A percentile compares a stretch with the other conserved stretches of the same genome.
Evolutionary conservation across 176 grass and related monocot species (phyloP).

Genomic region (Rhipidocladum racemiflorum): DNA sequence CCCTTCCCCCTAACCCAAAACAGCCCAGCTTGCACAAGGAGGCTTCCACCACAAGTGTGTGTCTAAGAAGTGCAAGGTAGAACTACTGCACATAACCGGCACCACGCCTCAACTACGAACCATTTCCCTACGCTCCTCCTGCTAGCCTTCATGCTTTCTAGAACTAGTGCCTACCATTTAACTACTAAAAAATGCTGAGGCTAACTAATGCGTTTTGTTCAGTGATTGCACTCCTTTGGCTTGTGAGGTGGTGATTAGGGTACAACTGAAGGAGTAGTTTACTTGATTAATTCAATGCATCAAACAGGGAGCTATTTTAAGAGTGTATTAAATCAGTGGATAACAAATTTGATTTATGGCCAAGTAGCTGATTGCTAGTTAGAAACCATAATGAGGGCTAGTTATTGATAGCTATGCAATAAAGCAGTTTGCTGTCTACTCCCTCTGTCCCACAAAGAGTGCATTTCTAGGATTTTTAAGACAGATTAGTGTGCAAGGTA

Average conservation of each 20-base stretch:
- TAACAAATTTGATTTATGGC: conserved; percentile 27
- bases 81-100: conserved; percentile 51
- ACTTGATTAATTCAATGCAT: conserved; percentile 28
- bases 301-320: conserved; percentile 16
- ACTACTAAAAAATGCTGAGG: conserved; percentile 29
- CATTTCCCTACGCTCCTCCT: conserved; percentile 53
- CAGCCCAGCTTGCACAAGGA: conserved; percentile 44
- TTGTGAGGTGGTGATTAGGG: conserved; percentile 28
- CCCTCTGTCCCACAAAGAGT: too few relatives aligned
- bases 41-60: conserved; percentile 59
- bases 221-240: conserved; percentile 18
- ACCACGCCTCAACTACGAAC: conserved; percentile 45
- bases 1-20: conserved; percentile 38
- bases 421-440: conserved; percentile 41
- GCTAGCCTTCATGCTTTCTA: conserved; percentile 48
- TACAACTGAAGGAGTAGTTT: conserved; percentile 27
- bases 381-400: not conserved
- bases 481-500: too few relatives aligned
- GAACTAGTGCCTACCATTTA: conserved; percentile 48
- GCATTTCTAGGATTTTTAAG: too few relatives aligned
- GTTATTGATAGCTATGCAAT: conserved; percentile 19
- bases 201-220: conserved; percentile 33
- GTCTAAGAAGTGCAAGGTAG: conserved; percentile 54
- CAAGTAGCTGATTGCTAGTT: conserved; percentile 29
- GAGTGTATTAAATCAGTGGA: not conserved